Base-by-base conservation (phyloP, 139 green algal genomes). In the Coccomyxa sp. region DNA sequence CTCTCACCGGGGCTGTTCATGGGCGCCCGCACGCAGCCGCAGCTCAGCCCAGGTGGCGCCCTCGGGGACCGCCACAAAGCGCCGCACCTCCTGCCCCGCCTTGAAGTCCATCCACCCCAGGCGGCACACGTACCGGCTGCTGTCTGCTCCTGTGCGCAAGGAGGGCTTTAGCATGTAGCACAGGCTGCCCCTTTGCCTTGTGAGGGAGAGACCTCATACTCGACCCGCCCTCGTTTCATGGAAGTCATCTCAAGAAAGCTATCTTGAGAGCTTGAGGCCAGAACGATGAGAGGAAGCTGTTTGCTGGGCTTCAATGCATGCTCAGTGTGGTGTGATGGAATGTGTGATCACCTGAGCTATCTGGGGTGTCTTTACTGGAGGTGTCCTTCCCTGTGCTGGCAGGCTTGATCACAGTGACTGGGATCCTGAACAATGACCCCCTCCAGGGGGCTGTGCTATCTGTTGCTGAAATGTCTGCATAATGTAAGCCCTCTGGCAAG, bases 31-130 rank as follows among this genome's bases (percentile, higher is more conserved):
- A 14, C 68, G 78, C 24, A 96, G 38, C 4, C 77, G 78, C 73
- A 97, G 73, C 86, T 98, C 90, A 6, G 85, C 93, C 93, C 93
- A 97, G 0, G 86, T 93, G 22, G 95, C 90, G 22, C 95, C 95
- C 8, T 87, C 78, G 0, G 95, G 95, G 24, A 95, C 89, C 7
- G 79, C 85, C 39, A 97, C 81, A 68, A 97, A 97, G 31, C 79
- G 78, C 24, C 92, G 81, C 31, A 85, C 24, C 78, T 94, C 90
- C 7, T 33, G 58, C 9, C 89, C 90, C 2, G 89, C 77, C 22
- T 54, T 37, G 54, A 93, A 90, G 1, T 41, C 29, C 12, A 91
- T 31, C 22, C 34, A 41, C 22, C 78, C 79, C 29, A 88, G 64
- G 6, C 55, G 68, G 29, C 64, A 37, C 27, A 36, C 34, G n/a